These are phyloP conservation scores for Taxillus chinensis DNA, from an alignment of 164 flowering plant species.

Conservation along the genomic window DNA sequence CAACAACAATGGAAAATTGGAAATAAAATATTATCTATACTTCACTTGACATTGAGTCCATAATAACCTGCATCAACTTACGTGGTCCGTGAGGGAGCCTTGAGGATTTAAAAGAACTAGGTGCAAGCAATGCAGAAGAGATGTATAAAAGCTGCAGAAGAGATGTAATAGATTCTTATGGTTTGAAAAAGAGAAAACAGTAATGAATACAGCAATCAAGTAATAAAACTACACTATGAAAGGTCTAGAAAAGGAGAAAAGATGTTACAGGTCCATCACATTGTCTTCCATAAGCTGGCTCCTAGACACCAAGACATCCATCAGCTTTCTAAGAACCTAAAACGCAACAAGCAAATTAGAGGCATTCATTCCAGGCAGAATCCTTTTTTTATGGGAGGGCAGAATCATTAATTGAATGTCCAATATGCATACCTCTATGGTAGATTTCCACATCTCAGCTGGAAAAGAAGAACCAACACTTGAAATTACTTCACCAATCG, in stretches of 20 bases:
- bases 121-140: constrained; percentile 75
- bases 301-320: constrained; percentile 62
- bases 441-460: constrained; percentile 51
- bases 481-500: constrained; percentile 59
- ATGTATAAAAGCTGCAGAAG: constrained; percentile 59
- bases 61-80: constrained; percentile 21
- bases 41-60: neutral
- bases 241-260: neutral
- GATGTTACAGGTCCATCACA: constrained; percentile 47
- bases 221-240: neutral
- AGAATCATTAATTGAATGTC: no score
- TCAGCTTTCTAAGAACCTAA: constrained; percentile 63
- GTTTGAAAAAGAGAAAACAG: neutral
- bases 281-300: constrained; percentile 39
- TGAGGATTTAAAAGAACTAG: constrained; percentile 59
- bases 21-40: no score
- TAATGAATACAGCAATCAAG: neutral
- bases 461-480: constrained; percentile 50
- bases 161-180: neutral
- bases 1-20: neutral
- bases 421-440: constrained; percentile 44
- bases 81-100: constrained; percentile 70
- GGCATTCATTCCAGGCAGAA: neutral
- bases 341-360: constrained; percentile 6
- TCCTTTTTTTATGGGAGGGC: no score